Conservation (phyloP, 371 early-diverging fungal species). For the Nematocida ironsii region DNA sequence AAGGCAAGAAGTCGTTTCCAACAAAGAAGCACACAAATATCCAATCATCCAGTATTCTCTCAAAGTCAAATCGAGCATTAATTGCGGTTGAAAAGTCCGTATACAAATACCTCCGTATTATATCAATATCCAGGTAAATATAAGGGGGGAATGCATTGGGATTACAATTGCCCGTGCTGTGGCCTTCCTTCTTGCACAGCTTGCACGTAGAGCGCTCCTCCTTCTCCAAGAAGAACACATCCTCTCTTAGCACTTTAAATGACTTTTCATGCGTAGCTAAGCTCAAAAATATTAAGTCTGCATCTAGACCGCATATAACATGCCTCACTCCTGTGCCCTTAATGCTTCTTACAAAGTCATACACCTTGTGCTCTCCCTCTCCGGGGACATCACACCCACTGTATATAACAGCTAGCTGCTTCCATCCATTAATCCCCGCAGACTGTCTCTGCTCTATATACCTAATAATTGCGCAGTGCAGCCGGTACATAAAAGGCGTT, state of each 20-base stretch:
- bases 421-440: slow-evolving; percentile 78
- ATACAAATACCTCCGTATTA: slow-evolving; percentile 55
- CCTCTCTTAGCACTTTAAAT: slow-evolving; percentile 90
- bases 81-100: slow-evolving; percentile 53
- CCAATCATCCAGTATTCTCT: slow-evolving; percentile 94
- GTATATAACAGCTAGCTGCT: slow-evolving; percentile 77
- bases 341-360: slow-evolving; percentile 88
- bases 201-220: slow-evolving; percentile 74
- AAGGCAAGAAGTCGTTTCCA: slow-evolving; percentile 98
- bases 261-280: slow-evolving; percentile 93
- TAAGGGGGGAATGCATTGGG: slow-evolving; percentile 47
- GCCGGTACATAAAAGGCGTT: slow-evolving; percentile 91
- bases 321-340: slow-evolving; percentile 78
- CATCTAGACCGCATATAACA: slow-evolving; percentile 93
- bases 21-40: slow-evolving; percentile 96
- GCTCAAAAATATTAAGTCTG: slow-evolving; percentile 96
- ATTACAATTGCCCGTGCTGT: slow-evolving; percentile 75
- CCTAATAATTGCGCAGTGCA: slow-evolving; percentile 79
- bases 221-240: slow-evolving; percentile 77
- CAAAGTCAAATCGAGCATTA: slow-evolving; percentile 75
- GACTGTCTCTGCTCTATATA: slow-evolving; percentile 82
- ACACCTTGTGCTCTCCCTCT: slow-evolving; percentile 99
- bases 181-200: slow-evolving; percentile 79
- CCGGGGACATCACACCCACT: slow-evolving; percentile 92
- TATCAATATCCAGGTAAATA: slow-evolving; percentile 61